Conservation (phyloP, 495 filamentous ascomycete species). For the Aspergillus homomorphus region DNA sequence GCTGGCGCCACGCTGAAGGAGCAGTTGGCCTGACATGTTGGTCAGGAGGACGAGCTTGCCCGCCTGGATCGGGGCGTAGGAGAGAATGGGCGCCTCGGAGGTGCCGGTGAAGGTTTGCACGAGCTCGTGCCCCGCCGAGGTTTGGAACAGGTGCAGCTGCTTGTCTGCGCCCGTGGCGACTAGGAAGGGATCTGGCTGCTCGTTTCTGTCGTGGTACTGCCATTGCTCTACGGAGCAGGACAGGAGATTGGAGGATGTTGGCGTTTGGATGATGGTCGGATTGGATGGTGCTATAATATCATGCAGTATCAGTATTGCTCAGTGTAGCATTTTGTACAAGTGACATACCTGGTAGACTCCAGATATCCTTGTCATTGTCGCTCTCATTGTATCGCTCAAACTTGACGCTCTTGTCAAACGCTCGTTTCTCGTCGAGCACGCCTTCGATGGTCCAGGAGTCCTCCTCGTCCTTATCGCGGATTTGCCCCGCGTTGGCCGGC, state of each 20-base stretch:
- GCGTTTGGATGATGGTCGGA: slow-evolving; percentile 37
- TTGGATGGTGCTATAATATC: slow-evolving; percentile 47
- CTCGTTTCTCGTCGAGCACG: slow-evolving; percentile 63
- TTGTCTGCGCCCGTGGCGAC: slow-evolving; percentile 53
- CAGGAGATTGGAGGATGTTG: slow-evolving; percentile 54
- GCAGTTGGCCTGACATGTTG: slow-evolving; percentile 63
- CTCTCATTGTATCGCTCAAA: slow-evolving; percentile 53
- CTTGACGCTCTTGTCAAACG: slow-evolving; percentile 53
- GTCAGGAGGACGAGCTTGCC: slow-evolving; percentile 44
- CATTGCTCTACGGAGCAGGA: slow-evolving; percentile 46
- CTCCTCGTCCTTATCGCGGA: slow-evolving; percentile 34
- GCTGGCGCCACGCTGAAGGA: slow-evolving; percentile 39
- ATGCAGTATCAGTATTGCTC: neutral
- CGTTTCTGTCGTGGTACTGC: slow-evolving; percentile 21
- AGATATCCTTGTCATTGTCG: slow-evolving; percentile 38
- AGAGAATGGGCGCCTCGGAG: slow-evolving; percentile 61
- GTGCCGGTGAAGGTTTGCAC: slow-evolving; percentile 35
- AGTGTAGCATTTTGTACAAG: neutral
- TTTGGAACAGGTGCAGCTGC: slow-evolving; percentile 46
- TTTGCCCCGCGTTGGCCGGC: slow-evolving; percentile 37
- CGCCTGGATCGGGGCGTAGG: slow-evolving; percentile 33
- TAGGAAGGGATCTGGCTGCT: slow-evolving; percentile 24
- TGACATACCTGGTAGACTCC: slow-evolving; percentile 48
- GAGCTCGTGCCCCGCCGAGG: slow-evolving; percentile 21
- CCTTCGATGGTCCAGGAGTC: slow-evolving; percentile 59